Percentiles rank a stretch among this genome's conserved stretches.
These are phyloP conservation scores for Lathyrus oleraceus DNA, from an alignment of 306 rosid genomes.

Conservation along the genomic window DNA sequence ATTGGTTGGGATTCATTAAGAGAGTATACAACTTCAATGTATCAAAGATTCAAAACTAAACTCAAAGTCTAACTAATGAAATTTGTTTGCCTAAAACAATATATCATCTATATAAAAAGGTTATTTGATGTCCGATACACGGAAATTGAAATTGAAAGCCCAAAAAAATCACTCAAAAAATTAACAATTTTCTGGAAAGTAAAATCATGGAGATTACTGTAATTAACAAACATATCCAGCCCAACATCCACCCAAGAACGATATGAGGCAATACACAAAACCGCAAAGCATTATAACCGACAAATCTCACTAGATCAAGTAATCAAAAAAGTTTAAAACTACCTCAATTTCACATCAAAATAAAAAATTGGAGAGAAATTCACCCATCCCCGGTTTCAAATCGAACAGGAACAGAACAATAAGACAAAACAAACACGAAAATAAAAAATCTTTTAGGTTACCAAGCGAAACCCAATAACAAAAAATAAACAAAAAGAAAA, in stretches of 20 bases:
- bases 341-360: neutral
- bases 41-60: neutral
- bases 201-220: too few species aligned
- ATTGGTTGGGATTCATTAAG: neutral
- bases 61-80: too few species aligned
- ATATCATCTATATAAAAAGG: too few species aligned
- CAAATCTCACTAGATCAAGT: neutral
- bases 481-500: neutral
- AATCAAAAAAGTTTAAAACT: neutral
- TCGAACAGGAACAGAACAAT: neutral
- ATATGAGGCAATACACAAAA: neutral
- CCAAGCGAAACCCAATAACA: neutral
- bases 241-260: neutral
- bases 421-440: neutral
- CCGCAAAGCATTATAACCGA: neutral
- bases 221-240: too few species aligned
- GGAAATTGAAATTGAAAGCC: too few species aligned
- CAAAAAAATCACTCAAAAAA: too few species aligned
- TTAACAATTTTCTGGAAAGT: too few species aligned
- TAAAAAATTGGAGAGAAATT: neutral
- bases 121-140: too few species aligned
- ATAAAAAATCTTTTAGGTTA: neutral
- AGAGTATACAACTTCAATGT: neutral
- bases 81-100: too few species aligned
- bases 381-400: neutral